Evolutionary conservation across 805 yeast species (phyloP).

Genomic region (Tetrapisispora namnaoensis): DNA sequence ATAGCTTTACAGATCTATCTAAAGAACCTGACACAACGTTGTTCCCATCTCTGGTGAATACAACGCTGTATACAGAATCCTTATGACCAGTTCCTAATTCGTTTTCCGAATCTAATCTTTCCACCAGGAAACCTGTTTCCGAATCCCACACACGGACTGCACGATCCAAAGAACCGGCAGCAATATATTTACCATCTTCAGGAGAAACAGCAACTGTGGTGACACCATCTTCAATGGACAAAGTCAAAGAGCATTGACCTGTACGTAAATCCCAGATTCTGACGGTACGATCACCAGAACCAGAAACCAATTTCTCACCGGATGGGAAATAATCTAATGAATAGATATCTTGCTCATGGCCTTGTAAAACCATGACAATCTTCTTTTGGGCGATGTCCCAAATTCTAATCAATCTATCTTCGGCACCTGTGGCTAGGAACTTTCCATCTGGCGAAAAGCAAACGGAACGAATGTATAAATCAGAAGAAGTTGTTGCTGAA

Average conservation of each 20-base stretch:
- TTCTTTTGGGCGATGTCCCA: conserved; percentile 88
- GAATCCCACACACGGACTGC: conserved; percentile 97
- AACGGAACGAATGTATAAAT: conserved; percentile 87
- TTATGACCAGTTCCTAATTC: conserved; percentile 88
- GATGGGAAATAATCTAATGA: conserved; percentile 91
- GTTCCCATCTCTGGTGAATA: conserved; percentile 82
- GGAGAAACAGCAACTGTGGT: conserved; percentile 97
- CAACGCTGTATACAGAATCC: conserved; percentile 91
- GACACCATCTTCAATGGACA: conserved; percentile 93
- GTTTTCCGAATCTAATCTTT: conserved; percentile 81
- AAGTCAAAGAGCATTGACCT: conserved; percentile 79
- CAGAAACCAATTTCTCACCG: conserved; percentile 87
- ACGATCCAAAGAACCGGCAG: conserved; percentile 93
- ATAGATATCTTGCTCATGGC: conserved; percentile 96
- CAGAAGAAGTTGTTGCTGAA: conserved; percentile 54
- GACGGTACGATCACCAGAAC: conserved; percentile 94
- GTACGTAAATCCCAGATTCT: conserved; percentile 89
- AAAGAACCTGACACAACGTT: conserved; percentile 91
- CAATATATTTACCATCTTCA: conserved; percentile 75
- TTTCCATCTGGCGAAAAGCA: conserved; percentile 95
- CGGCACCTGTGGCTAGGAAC: conserved; percentile 89
- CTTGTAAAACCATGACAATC: conserved; percentile 75
- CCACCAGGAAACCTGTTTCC: conserved; percentile 81
- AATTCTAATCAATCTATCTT: conserved; percentile 81
- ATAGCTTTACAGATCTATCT: conserved; percentile 90